phyloP scores from a whole-genome alignment of 192 early-diverging fungal genomes.

The Linnemannia exigua region DNA sequence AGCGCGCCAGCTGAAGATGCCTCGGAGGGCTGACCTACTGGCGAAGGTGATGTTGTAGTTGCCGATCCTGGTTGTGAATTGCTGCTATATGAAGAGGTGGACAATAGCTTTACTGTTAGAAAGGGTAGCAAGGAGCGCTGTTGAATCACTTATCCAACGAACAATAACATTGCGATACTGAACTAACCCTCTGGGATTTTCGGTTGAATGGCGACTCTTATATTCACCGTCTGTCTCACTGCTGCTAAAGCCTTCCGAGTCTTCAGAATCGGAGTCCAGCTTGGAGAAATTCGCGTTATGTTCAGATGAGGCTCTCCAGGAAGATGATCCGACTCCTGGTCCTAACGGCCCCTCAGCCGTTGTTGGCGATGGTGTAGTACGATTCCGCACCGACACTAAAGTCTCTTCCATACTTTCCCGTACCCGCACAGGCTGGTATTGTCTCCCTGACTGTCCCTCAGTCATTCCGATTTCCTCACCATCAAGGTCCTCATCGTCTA shows the following conservation, averaged over 20 bases:
- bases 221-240: neutral
- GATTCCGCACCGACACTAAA: slow-evolving; percentile 18
- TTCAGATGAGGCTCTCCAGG: neutral
- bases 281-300: neutral
- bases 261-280: neutral
- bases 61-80: neutral
- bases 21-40: neutral
- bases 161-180: no score
- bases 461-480: slow-evolving; percentile 33
- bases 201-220: neutral
- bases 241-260: neutral
- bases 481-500: slow-evolving; percentile 29
- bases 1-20: slow-evolving; percentile 77
- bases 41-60: slow-evolving; percentile 4
- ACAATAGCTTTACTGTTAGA: neutral
- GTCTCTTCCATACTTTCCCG: slow-evolving; percentile 38
- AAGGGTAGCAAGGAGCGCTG: no score
- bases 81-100: neutral
- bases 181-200: neutral
- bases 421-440: slow-evolving; percentile 26
- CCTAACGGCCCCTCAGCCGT: neutral
- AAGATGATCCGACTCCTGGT: neutral
- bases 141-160: no score
- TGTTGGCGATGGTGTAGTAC: slow-evolving; percentile 17
- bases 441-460: slow-evolving; percentile 7